Conservation (phyloP, 805 yeast species). For the Metschnikowia cerradonensis region DNA sequence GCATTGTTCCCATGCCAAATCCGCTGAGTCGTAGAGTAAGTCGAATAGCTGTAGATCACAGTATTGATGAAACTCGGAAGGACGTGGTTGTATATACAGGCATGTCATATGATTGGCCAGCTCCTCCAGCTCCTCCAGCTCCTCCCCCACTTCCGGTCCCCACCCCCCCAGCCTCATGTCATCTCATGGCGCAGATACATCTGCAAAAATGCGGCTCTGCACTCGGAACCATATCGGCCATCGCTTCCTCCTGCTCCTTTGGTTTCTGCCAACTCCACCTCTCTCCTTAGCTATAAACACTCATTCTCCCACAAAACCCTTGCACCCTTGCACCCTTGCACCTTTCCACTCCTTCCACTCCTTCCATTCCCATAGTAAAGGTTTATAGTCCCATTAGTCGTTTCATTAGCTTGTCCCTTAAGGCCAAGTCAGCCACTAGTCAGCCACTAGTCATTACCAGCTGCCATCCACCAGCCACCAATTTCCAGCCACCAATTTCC, state of each 20-base stretch:
- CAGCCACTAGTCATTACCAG: too few species aligned
- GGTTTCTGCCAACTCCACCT: not conserved
- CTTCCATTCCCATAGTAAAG: too few species aligned
- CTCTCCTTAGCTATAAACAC: not conserved
- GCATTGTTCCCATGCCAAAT: not conserved
- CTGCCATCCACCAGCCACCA: too few species aligned
- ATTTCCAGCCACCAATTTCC: too few species aligned
- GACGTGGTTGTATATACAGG: not conserved
- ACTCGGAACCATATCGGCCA: slow-evolving; percentile 8
- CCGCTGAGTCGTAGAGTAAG: not conserved
- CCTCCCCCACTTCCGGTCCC: too few species aligned
- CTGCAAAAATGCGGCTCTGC: slow-evolving; percentile 1
- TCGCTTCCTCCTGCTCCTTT: slow-evolving; percentile 10
- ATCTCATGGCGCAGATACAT: not conserved
- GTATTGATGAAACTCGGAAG: too few species aligned
- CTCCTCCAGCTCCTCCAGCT: not conserved
- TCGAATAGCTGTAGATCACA: not conserved
- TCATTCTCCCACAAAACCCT: not conserved
- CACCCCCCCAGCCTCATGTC: not conserved
- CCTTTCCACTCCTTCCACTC: too few species aligned
- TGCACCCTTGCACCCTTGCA: too few species aligned
- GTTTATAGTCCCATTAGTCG: too few species aligned
- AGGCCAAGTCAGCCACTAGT: too few species aligned
- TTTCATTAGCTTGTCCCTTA: too few species aligned
- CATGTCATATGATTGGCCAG: not conserved